Evolutionary conservation across 208 protist genomes (phyloP).

Genomic region (Leishmania aethiopica): DNA sequence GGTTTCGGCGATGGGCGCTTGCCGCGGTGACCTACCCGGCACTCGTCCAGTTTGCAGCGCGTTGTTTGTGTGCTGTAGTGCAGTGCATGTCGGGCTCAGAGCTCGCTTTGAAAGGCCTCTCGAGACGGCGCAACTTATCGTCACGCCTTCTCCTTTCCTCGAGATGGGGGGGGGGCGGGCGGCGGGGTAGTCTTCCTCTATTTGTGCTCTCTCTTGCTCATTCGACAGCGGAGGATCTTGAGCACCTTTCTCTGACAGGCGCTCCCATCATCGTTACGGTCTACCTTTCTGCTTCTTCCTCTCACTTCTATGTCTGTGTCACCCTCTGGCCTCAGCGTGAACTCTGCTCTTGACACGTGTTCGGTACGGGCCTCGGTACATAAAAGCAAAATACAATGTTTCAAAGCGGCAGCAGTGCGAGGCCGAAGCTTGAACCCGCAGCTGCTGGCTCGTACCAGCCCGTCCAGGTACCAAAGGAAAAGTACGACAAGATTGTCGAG

Average conservation of each 20-base stretch:
- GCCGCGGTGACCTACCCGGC: background rate
- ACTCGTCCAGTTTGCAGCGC: background rate
- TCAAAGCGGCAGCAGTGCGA: slow-evolving; percentile 5
- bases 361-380: background rate
- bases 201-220: background rate
- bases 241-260: background rate
- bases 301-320: background rate
- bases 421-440: slow-evolving; percentile 26
- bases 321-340: background rate
- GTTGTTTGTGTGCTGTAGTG: background rate
- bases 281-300: background rate
- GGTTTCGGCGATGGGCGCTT: too few species aligned
- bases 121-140: background rate
- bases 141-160: background rate
- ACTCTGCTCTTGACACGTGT: background rate
- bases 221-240: background rate
- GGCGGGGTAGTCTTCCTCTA: background rate
- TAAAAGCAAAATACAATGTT: slow-evolving; percentile 7
- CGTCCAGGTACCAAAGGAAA: slow-evolving; percentile 63
- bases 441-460: slow-evolving; percentile 37
- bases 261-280: background rate
- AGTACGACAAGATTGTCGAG: slow-evolving; percentile 76
- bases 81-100: background rate
- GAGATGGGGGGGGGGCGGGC: background rate
- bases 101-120: background rate